Evolutionary conservation across 495 filamentous ascomycete genomes (phyloP), one percentile per base, ranked within the genome.

Genomic region (Lentithecium fluviatile): DNA sequence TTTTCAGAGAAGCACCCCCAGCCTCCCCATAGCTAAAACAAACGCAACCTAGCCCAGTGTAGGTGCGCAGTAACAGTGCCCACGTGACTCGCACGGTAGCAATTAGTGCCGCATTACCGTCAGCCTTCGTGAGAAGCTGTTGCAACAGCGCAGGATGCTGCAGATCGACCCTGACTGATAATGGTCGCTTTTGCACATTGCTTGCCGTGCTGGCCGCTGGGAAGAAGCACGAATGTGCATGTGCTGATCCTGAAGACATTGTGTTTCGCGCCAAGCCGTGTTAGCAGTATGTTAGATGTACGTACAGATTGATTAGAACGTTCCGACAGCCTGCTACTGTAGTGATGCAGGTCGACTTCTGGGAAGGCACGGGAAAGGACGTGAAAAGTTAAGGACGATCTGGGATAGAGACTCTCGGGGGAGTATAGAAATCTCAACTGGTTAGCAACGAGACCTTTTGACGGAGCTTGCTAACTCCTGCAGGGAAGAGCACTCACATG

Each of bases 1-100:
- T 56, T 3, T 15, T 6, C 40, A 13, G 3, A 6, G 72, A 63
- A 62, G 81, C 77, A 26, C 80, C 69, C 20, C 81, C 74, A 3
- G 78, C 80, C n/a, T 76, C 72, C 51, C 79, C 72, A 56, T 82
- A 83, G 25, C 78, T 78, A 62, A 82, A 85, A 58, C 76, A 82
- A 0, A 83, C 74, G 34, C 81, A 78, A 24, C 79, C 65, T 4
- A 75, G 74, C 0, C 75, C 74, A 56, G 75, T 79, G 61, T 82
- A 83, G 32, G 64, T 68, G 25, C 77, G 76, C 48, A 85, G 71
- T 0, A 77, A 75, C 25, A 84, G 60, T 0, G 77, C 81, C 82
- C 82, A 85, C 0, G 78, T 79, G 0, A 73, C 72, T 43, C 79
- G 80, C 57, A 83, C 74, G 0, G 76, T 75, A 65, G 77, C 82